Base-by-base conservation (phyloP, 768 basidiomycete species). In the Gautieria morchelliformis region DNA sequence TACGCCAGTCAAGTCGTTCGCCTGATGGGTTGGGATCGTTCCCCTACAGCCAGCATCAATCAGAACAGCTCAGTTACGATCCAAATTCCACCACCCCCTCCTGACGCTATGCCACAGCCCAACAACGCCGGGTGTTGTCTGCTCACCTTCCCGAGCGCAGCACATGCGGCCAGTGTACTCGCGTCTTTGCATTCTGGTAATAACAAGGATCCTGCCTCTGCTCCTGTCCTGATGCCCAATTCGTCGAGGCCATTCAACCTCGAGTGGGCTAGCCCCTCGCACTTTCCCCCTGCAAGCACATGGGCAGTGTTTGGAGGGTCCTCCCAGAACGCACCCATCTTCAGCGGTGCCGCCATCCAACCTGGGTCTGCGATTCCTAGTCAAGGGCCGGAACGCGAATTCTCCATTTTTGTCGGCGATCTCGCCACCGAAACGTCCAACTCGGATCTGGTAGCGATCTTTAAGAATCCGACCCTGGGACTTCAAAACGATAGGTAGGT, bases 321-420 rank as follows among this genome's bases (percentile, higher is more conserved):
- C 2, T 58, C 71, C 37, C 62, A 63, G 24, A 61, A 44, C 44
- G 20, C 30, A 27, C 19, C 39, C 27, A 9, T 58, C 10, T 22
- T 58, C 24, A 54, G 54, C 39, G 33, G 27, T 19, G 3, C 22
- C 1, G n/a, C 45, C 14, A 12, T 53, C 14, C 37, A 54, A 15
- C 39, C 24, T 22, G 19, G n/a, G n/a, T n/a, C n/a, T n/a, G n/a
- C 17, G 20, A 37, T 24, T 35, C 60, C 73, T 54, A 65, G 71
- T 8, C 73, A 75, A 55, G 79, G 80, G 39, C 69, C 67, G 56
- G 84, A 83, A 67, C 90, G 85, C 69, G 93, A 95, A 71, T 94
- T 87, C 67, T 91, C 89, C 69, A 91, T 96, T 55, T 96, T 96
- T 64, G 93, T 95, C 3, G 93, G 93, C 45, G 93, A 96, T 70